Evolutionary conservation across 768 basidiomycete genomes (phyloP).

Genomic region (Boletus subparvulus): DNA sequence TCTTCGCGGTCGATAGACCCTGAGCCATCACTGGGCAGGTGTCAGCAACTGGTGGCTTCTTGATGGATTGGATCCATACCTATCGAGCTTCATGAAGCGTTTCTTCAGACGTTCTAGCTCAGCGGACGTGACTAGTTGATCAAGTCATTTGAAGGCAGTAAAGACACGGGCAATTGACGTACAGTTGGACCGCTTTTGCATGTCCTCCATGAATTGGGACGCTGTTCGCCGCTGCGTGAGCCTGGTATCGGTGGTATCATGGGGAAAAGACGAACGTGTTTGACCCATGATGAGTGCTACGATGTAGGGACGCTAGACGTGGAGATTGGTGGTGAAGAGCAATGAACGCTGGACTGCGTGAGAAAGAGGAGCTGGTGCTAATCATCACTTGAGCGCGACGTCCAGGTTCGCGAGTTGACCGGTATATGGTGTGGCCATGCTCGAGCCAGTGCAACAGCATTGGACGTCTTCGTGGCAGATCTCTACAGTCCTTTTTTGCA

Average conservation of each 20-base stretch:
- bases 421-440: slow-evolving; percentile 24
- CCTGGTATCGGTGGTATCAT: neutral
- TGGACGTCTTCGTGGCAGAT: slow-evolving; percentile 4
- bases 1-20: slow-evolving; percentile 99
- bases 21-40: slow-evolving; percentile 74
- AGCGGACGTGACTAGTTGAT: slow-evolving; percentile 76
- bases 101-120: slow-evolving; percentile 97
- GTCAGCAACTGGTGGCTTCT: neutral
- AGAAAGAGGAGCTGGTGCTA: slow-evolving; percentile 12
- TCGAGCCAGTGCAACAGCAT: slow-evolving; percentile 2
- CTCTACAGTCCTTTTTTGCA: neutral
- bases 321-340: neutral
- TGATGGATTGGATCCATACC: slow-evolving; percentile 43
- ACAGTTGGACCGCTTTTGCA: slow-evolving; percentile 98
- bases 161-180: slow-evolving; percentile 35
- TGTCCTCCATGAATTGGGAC: slow-evolving; percentile 97
- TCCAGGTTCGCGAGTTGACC: slow-evolving; percentile 5
- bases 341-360: slow-evolving; percentile 12
- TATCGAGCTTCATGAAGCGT: slow-evolving; percentile 99
- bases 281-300: slow-evolving; percentile 63
- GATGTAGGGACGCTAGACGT: neutral
- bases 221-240: slow-evolving; percentile 41
- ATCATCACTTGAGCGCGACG: neutral
- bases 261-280: slow-evolving; percentile 57
- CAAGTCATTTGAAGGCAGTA: slow-evolving; percentile 8